Evolutionary conservation across 2,329 filamentous ascomycete genomes (phyloP).

Genomic region (Pyrenophora teres): DNA sequence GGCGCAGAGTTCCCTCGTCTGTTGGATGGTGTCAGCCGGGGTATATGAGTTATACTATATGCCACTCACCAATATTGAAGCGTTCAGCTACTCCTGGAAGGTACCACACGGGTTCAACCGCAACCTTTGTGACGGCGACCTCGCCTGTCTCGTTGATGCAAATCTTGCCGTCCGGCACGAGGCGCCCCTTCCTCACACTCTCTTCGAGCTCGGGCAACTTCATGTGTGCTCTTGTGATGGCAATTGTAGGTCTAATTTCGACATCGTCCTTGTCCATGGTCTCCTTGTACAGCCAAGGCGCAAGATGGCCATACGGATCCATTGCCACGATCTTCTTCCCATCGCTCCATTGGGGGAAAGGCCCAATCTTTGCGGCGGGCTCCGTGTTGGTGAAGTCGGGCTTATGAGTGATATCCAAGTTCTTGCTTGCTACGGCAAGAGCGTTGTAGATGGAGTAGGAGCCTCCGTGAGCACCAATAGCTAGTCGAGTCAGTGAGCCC

Average conservation of each 20-base stretch:
- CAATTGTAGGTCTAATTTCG: slow-evolving; percentile 88
- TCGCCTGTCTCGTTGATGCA: slow-evolving; percentile 86
- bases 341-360: slow-evolving; percentile 87
- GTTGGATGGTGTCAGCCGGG: slow-evolving; percentile 19
- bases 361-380: slow-evolving; percentile 85
- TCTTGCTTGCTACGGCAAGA: slow-evolving; percentile 86
- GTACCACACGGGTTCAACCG: slow-evolving; percentile 82
- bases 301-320: slow-evolving; percentile 90
- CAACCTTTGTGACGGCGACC: slow-evolving; percentile 92
- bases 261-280: slow-evolving; percentile 77
- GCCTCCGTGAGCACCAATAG: slow-evolving; percentile 76
- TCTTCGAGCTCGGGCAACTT: slow-evolving; percentile 93
- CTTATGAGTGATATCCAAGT: slow-evolving; percentile 81
- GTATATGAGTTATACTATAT: neutral
- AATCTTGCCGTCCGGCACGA: slow-evolving; percentile 83
- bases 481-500: slow-evolving; percentile 41
- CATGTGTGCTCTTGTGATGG: slow-evolving; percentile 92
- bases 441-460: slow-evolving; percentile 97
- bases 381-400: slow-evolving; percentile 84
- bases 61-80: slow-evolving; percentile 76
- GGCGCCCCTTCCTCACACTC: slow-evolving; percentile 77
- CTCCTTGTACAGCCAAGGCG: slow-evolving; percentile 81
- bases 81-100: slow-evolving; percentile 73
- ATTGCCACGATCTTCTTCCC: slow-evolving; percentile 95
- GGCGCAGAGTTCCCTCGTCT: slow-evolving; percentile 85